Percentiles rank a stretch among this genome's conserved stretches.
Evolutionary conservation across 2,329 filamentous ascomycete species (phyloP).

Genomic region (Cryphonectria nitschkei): DNA sequence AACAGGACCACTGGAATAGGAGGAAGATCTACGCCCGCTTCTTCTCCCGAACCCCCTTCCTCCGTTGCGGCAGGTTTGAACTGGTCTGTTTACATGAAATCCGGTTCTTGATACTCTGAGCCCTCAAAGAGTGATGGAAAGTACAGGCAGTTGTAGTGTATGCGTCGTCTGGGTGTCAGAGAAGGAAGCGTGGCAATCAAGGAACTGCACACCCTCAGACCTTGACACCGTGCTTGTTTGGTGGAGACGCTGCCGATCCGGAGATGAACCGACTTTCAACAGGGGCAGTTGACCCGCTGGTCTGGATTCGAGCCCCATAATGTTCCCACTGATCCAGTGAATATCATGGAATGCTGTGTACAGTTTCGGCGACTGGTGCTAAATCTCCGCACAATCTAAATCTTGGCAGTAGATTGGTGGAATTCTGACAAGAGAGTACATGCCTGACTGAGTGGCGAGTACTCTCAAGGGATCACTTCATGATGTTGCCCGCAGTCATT

Average conservation of each 20-base stretch:
- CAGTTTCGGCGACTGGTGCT: neutral
- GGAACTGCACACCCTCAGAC: neutral
- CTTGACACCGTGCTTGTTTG: neutral
- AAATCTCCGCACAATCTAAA: neutral
- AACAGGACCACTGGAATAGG: neutral
- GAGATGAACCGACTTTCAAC: neutral
- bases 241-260: neutral
- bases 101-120: neutral
- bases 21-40: neutral
- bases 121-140: no score
- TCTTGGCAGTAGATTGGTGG: neutral
- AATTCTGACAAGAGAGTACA: neutral
- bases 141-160: neutral
- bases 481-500: neutral
- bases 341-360: neutral
- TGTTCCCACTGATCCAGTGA: neutral
- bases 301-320: neutral
- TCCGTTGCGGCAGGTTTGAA: neutral
- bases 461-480: neutral
- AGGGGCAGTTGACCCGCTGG: neutral
- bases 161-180: neutral
- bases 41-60: no score
- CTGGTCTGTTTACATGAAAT: neutral
- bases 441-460: neutral
- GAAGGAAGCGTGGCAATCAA: neutral